Conservation (phyloP, 768 basidiomycete species). For the Boletus edulis region DNA sequence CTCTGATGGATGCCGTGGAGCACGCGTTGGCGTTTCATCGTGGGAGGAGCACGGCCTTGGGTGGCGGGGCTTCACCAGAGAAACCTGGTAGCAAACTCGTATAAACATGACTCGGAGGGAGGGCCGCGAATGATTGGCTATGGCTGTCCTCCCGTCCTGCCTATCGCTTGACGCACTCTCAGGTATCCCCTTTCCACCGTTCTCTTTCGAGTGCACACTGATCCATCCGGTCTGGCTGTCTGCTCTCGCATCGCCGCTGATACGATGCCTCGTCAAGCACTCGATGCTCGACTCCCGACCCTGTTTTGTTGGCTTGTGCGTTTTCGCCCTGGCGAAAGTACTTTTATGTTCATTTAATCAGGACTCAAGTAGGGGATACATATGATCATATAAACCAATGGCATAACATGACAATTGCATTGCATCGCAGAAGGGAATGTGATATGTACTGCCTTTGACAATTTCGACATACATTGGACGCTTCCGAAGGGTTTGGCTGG, state of each 20-base stretch:
- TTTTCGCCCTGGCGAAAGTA: background rate
- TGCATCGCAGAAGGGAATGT: background rate
- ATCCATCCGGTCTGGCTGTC: background rate
- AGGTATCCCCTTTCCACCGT: no score
- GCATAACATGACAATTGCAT: background rate
- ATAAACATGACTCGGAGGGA: background rate
- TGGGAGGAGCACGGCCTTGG: conserved; percentile 27
- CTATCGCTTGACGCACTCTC: background rate
- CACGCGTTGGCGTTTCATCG: conserved; percentile 66
- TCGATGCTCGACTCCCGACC: no score
- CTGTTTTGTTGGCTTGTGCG: no score
- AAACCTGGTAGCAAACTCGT: conserved; percentile 7
- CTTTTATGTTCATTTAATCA: conserved; percentile 3
- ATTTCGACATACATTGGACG: no score
- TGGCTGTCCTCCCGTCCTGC: background rate
- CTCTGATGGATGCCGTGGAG: conserved; percentile 67
- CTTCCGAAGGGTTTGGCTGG: no score
- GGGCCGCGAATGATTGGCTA: background rate
- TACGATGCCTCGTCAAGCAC: no score
- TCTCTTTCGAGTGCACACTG: background rate
- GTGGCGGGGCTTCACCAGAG: conserved; percentile 10
- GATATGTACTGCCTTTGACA: no score
- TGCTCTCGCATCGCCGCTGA: background rate
- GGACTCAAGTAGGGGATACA: background rate
- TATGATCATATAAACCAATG: background rate